Evolutionary conservation across 2,329 filamentous ascomycete genomes (phyloP), one percentile per base, ranked within the genome.

Genomic region (Sordariomycetes sp.): DNA sequence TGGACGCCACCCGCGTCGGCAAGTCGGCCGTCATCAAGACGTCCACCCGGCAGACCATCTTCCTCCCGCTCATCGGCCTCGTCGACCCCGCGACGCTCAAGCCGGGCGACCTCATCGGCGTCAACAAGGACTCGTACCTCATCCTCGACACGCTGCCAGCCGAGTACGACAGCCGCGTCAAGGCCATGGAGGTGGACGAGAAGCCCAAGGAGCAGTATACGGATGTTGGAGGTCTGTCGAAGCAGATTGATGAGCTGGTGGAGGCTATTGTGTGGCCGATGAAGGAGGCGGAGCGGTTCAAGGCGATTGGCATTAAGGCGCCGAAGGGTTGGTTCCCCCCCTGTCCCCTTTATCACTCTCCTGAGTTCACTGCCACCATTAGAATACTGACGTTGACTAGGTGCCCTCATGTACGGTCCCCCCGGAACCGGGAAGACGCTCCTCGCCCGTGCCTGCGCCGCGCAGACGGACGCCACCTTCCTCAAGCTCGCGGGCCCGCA

Each of bases 1-100:
- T 99, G 54, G 94, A 99, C 73, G 94, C 94, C 62, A 96, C 90
- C 45, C 84, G 94, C 57, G 91, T 97, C 10, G 94, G 94, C 73
- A 99, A 97, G 74, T 97, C 92, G 0, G 94, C 95, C 17, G 94
- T 99, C 66, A 99, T 99, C 81, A 99, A 99, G 78, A 99, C 94
- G 10, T 97, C 92, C 7, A 99, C 94, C 25, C 83, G 94, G 65
- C 95, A 99, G 74, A 99, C 94, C 57, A 99, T 99, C 72, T 99
- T 99, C 76, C 79, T 99, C 54, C 94, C 95, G 34, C 82, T 99
- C 61, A 99, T 99, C 66, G 94, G 94, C 62, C 83, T 99, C 10
- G 95, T 99, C 45, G 94, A 99, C 68, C 91, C 95, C 60, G 87
- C 96, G 67, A 89, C 89, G 68, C 81, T 99, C 59, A 96, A 96